Evolutionary conservation across 441 rosid species (phyloP), one percentile per base, ranked within the genome.

Genomic region (Euphorbia celastroides): DNA sequence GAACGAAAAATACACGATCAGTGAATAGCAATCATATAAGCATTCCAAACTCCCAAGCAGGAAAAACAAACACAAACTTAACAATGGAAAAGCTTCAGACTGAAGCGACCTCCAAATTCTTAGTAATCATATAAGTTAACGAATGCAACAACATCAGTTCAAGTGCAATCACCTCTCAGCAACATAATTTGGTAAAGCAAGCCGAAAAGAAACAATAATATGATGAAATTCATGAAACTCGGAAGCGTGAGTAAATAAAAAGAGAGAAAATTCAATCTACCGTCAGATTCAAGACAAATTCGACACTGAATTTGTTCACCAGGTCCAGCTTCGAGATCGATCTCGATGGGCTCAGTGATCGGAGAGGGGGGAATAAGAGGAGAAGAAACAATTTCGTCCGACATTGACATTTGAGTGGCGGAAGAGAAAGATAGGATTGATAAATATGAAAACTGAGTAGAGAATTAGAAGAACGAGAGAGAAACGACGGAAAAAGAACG

Each of bases 261-360:
- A 44, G 30, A 65, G 22, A 67, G 52, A 48, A 48, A 16, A 48
- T 17, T 17, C 52, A 55, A 70, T 65, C 79, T 67, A 92, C 98
- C 97, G 66, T 95, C 97, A 14, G 96, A 85, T 81, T 95, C 97
- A 66, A 95, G 97, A 85, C 98, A 95, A 78, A 95, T 92, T 55
- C 98, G 90, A 79, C 98, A 95, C 87, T 95, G 99, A 72, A 85
- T 88, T 81, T 95, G 97, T 26, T 95, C 97, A 11, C 79, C 88
- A 46, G 90, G 93, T 28, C 99, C 99, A 2, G 99, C 97, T 75
- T 95, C 99, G 70, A 92, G 97, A 84, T 95, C 98, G 84, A 95
- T 85, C 90, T 92, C 96, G 67, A 74, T 26, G 60, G 90, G 85
- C 17, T 86, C 95, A 20, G 79, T 70, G 70, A 92, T 84, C 69